Conservation (phyloP, 768 basidiomycete genomes). For the Filobasidium wieringae region DNA sequence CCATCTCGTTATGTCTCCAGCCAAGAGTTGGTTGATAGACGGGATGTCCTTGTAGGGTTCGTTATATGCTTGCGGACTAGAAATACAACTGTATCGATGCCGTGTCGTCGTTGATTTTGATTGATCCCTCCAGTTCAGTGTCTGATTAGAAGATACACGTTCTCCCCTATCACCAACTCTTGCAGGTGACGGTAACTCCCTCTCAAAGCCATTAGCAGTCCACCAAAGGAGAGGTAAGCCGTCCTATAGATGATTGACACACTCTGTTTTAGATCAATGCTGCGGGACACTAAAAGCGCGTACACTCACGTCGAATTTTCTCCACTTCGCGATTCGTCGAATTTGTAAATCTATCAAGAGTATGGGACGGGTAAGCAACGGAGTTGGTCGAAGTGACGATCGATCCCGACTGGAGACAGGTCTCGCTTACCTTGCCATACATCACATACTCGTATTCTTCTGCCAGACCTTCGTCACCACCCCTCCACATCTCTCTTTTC, state of each 20-base stretch:
- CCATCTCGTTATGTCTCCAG: too few species aligned
- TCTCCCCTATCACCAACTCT: constrained; percentile 81
- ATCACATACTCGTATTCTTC: constrained; percentile 98
- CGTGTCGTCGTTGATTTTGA: too few species aligned
- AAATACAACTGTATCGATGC: too few species aligned
- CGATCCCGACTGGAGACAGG: background rate
- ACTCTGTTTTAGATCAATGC: background rate
- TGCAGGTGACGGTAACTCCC: constrained; percentile 88
- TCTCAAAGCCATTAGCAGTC: constrained; percentile 82
- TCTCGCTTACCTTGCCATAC: constrained; percentile 73
- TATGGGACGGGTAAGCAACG: background rate
- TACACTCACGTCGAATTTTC: constrained; percentile 63
- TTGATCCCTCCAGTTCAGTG: constrained; percentile 20
- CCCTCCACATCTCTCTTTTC: constrained; percentile 45
- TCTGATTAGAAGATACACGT: constrained; percentile 76
- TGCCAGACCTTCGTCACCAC: constrained; percentile 71
- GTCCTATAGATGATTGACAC: constrained; percentile 47
- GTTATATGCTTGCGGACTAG: too few species aligned
- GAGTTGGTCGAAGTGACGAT: too few species aligned
- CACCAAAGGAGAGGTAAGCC: constrained; percentile 92
- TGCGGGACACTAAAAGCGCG: background rate
- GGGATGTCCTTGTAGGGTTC: too few species aligned
- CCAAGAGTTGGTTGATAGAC: too few species aligned
- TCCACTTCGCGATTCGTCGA: constrained; percentile 63
- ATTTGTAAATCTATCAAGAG: constrained; percentile 72